Evolutionary conservation across 2,329 filamentous ascomycete species (phyloP).

Genomic region (Talaromyces pinophilus): DNA sequence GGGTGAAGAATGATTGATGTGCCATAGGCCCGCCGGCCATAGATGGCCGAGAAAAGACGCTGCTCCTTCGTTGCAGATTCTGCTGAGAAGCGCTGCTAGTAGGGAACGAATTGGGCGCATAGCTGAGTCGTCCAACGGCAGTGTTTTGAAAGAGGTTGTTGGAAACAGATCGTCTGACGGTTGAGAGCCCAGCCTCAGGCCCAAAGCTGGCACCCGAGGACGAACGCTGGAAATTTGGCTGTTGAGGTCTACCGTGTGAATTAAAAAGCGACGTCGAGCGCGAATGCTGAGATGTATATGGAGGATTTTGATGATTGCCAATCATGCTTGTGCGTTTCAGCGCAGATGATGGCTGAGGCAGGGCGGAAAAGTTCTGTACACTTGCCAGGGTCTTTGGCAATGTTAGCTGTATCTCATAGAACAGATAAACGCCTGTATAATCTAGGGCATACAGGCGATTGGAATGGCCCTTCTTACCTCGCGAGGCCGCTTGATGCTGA

Average conservation of each 20-base stretch:
- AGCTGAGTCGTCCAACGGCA: slow-evolving; percentile 68
- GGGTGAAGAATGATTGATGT: slow-evolving; percentile 94
- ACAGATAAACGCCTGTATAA: not conserved
- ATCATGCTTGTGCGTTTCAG: slow-evolving; percentile 90
- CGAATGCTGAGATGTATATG: slow-evolving; percentile 69
- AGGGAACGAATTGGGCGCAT: slow-evolving; percentile 61
- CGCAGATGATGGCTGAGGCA: slow-evolving; percentile 87
- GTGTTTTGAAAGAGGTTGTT: slow-evolving; percentile 62
- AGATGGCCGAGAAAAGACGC: slow-evolving; percentile 76
- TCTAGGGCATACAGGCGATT: slow-evolving; percentile 3
- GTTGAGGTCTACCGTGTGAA: slow-evolving; percentile 76
- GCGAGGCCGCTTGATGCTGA: slow-evolving; percentile 87
- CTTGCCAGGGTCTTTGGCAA: slow-evolving; percentile 70
- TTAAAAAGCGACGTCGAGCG: slow-evolving; percentile 88
- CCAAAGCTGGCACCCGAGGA: slow-evolving; percentile 72
- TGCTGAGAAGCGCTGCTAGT: slow-evolving; percentile 56
- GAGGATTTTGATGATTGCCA: slow-evolving; percentile 63
- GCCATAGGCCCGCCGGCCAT: slow-evolving; percentile 61
- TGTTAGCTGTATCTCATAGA: slow-evolving; percentile 26
- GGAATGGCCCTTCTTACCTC: slow-evolving; percentile 63
- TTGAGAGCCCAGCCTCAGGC: slow-evolving; percentile 76
- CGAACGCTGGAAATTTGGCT: slow-evolving; percentile 84
- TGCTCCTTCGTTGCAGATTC: slow-evolving; percentile 68
- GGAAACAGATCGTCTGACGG: slow-evolving; percentile 77
- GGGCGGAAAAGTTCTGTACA: slow-evolving; percentile 77